phyloP scores from a whole-genome alignment of 2,329 filamentous ascomycete genomes.

The Teratosphaeria gauchensis region DNA sequence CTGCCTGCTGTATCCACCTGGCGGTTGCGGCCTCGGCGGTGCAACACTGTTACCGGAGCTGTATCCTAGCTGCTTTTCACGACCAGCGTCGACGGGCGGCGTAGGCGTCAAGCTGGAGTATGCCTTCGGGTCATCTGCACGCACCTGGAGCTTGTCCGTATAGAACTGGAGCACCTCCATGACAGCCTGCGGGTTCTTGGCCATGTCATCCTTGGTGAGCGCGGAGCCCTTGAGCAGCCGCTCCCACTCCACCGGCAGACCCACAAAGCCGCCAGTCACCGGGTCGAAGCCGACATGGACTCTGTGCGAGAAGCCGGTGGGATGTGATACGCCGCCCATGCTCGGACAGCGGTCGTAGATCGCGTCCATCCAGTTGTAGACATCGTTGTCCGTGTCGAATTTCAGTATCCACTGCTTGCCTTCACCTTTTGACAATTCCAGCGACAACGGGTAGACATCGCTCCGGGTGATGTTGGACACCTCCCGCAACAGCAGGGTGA shows the following conservation, averaged over 20 bases:
- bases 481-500: conserved; percentile 75
- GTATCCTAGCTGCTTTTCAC: conserved; percentile 42
- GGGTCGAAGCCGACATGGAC: conserved; percentile 98
- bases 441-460: conserved; percentile 82
- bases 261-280: conserved; percentile 87
- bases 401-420: conserved; percentile 81
- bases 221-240: conserved; percentile 91
- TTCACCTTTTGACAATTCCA: conserved; percentile 86
- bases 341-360: conserved; percentile 94
- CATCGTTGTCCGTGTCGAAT: conserved; percentile 89
- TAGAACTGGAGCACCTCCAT: conserved; percentile 82
- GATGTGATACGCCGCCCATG: conserved; percentile 97
- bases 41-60: conserved; percentile 36
- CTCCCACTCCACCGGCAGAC: conserved; percentile 91
- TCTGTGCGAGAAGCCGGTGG: conserved; percentile 93
- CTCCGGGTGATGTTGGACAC: conserved; percentile 85
- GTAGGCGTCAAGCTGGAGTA: conserved; percentile 61
- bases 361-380: conserved; percentile 98
- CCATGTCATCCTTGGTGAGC: conserved; percentile 97
- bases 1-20: conserved; percentile 32
- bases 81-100: conserved; percentile 42
- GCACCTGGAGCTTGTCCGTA: conserved; percentile 66
- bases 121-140: conserved; percentile 59
- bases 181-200: conserved; percentile 69
- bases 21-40: conserved; percentile 38